These are phyloP conservation scores for Lichtheimia corymbifera DNA, from an alignment of 371 early-diverging fungal genomes.

Conservation along the genomic window DNA sequence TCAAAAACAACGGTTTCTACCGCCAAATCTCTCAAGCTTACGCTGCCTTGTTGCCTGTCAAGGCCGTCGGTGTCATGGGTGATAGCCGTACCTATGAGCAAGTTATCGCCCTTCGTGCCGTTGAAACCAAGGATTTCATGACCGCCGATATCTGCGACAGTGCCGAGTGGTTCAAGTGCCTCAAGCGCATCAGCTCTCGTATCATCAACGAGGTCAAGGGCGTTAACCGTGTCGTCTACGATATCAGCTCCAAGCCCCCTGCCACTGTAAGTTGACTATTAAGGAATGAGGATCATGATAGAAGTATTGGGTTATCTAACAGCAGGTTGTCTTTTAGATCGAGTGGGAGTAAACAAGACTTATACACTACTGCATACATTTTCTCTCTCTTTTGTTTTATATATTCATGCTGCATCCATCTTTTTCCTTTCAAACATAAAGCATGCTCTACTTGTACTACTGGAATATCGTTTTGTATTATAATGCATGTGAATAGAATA, in stretches of 20 bases:
- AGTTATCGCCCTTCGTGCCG: slow-evolving; percentile 95
- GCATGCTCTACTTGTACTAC: no score
- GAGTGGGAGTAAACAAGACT: slow-evolving; percentile 11
- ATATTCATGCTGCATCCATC: neutral
- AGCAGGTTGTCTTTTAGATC: neutral
- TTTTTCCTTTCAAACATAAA: neutral
- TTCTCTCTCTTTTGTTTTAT: neutral
- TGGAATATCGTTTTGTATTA: no score
- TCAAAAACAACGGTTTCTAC: slow-evolving; percentile 94
- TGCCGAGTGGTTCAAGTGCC: slow-evolving; percentile 54
- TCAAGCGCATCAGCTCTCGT: slow-evolving; percentile 89
- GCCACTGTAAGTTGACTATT: slow-evolving; percentile 57
- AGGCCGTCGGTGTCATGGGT: slow-evolving; percentile 98
- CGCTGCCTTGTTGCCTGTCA: slow-evolving; percentile 92
- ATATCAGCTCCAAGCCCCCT: slow-evolving; percentile 94
- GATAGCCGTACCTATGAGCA: slow-evolving; percentile 98
- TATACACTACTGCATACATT: neutral
- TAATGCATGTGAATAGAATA: no score
- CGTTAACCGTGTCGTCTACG: slow-evolving; percentile 96
- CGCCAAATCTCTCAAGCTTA: slow-evolving; percentile 97
- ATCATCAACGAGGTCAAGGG: slow-evolving; percentile 98
- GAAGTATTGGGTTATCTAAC: neutral
- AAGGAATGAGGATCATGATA: neutral
- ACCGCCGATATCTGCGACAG: slow-evolving; percentile 91
- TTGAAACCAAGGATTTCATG: slow-evolving; percentile 97